Base-by-base conservation (phyloP, 2,329 filamentous ascomycete species). In the Fusarium nygamai region DNA sequence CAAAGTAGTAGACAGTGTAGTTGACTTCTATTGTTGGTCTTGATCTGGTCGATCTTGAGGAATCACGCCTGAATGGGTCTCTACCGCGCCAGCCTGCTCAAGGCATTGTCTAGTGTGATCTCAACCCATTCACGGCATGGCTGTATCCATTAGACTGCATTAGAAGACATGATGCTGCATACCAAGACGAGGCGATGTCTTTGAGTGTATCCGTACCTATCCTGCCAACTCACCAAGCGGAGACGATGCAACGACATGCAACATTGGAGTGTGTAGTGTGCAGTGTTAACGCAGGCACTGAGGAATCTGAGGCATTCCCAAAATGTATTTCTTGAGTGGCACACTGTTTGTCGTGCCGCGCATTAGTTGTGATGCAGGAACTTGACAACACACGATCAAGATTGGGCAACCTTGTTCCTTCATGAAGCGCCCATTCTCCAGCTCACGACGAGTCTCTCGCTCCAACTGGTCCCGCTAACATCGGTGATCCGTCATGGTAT, bases 151-250 rank as follows among this genome's bases (percentile, higher is more conserved):
- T 53, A 69, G 59, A 71, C 60, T 66, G 67, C 71, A 71, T 69
- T 59, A 56, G 64, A 61, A 63, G 64, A 50, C 58, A 63, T 31
- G 38, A 68, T 50, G 64, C 44, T 68, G 44, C 67, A 56, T 60
- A 69, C 41, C 46, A 53, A 44, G 63, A 61, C 63, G 56, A 46
- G 44, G 50, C 51, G 44, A 60, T 54, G 50, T 29, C 41, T 31
- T 57, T 22, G 33, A 69, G 38, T 41, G 41, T 60, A 31, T 54
- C 70, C 66, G 71, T 65, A 59, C 68, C 75, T 74, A 74, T 69
- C 65, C 64, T 66, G 75, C 76, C 76, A 78, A 56, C 76, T 74
- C 76, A 78, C 61, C 72, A 78, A 72, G 76, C 73, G 73, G 73
- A 73, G 60, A 39, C 64, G 70, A 72, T 72, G 69, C 67, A 71